Evolutionary conservation across 106 monocot genomes (phyloP), one percentile per base, ranked within the genome.

Genomic region (Triglochin maritima): DNA sequence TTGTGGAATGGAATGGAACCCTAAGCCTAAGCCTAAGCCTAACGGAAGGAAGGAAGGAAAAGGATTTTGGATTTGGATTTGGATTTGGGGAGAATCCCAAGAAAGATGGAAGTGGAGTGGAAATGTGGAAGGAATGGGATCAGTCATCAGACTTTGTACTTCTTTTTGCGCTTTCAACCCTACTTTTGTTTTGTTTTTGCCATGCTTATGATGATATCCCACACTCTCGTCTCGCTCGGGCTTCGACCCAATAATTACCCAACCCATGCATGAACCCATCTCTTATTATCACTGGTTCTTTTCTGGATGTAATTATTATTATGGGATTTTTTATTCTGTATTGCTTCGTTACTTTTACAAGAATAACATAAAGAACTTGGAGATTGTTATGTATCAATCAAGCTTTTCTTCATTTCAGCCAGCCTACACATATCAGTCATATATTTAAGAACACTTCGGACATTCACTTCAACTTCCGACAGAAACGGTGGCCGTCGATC

Each of bases 1-100:
- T 29, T 29, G 29, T 29, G 29, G 29, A 29, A 29, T 29, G 29
- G 29, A 29, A 29, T 29, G 29, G 29, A 1, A 29, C 0, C 29
- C 29, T n/a, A n/a, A n/a, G n/a, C n/a, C n/a, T n/a, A n/a, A n/a
- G n/a, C n/a, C n/a, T n/a, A 9, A 3, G 16, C 60, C 8, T 49
- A 7, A 14, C 49, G 15, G 15, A 14, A 49, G 14, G 49, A 14
- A 49, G 14, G 49, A 46, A 47, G 49, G 44, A 64, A 64, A 64
- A 49, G 49, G 8, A 14, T 14, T 3, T 63, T 45, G 64, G 14
- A 15, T 49, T 29, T 29, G 0, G 29, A 29, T n/a, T n/a, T n/a
- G 29, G 29, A 0, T 29, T 1, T 29, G 29, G 59, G 14, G 64
- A 64, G 64, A 64, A 64, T 64, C 64, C 64, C 64, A 64, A 64